phyloP scores from a whole-genome alignment of 2,329 filamentous ascomycete genomes.

The Fusarium goolgardi region DNA sequence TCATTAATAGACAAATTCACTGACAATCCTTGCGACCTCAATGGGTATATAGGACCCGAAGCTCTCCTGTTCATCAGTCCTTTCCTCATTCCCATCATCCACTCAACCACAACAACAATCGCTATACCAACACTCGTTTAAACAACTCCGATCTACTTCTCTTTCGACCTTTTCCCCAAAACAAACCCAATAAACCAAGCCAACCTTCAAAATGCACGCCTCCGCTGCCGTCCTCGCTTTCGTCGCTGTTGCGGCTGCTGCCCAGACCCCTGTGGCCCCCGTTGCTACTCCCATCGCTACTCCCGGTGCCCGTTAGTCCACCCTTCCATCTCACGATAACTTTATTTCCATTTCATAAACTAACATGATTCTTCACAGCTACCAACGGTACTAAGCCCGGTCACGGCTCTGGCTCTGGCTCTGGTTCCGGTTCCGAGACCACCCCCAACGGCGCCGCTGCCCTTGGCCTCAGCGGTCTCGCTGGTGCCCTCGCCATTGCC shows the following conservation, averaged over 20 bases:
- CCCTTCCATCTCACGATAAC: constrained; percentile 23
- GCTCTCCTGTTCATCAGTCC: constrained; percentile 22
- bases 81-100: constrained; percentile 19
- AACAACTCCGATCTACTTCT: constrained; percentile 24
- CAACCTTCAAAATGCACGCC: constrained; percentile 42
- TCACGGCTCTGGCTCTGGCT: constrained; percentile 21
- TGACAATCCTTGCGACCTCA: constrained; percentile 30
- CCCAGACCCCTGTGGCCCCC: constrained; percentile 37
- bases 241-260: constrained; percentile 42
- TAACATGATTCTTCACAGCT: constrained; percentile 23
- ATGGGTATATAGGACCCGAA: constrained; percentile 39
- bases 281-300: constrained; percentile 35
- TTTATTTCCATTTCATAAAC: constrained; percentile 6
- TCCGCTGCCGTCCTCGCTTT: constrained; percentile 46
- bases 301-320: constrained; percentile 34
- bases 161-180: constrained; percentile 13
- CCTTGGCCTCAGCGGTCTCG: constrained; percentile 40
- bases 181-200: constrained; percentile 19
- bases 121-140: constrained; percentile 38
- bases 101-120: constrained; percentile 33
- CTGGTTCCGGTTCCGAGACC: constrained; percentile 10
- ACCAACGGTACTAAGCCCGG: constrained; percentile 36
- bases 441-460: constrained; percentile 35
- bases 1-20: constrained; percentile 11
- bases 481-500: constrained; percentile 41